phyloP scores from a whole-genome alignment of 2,329 filamentous ascomycete genomes.

The Neopestalotiopsis sp. region DNA sequence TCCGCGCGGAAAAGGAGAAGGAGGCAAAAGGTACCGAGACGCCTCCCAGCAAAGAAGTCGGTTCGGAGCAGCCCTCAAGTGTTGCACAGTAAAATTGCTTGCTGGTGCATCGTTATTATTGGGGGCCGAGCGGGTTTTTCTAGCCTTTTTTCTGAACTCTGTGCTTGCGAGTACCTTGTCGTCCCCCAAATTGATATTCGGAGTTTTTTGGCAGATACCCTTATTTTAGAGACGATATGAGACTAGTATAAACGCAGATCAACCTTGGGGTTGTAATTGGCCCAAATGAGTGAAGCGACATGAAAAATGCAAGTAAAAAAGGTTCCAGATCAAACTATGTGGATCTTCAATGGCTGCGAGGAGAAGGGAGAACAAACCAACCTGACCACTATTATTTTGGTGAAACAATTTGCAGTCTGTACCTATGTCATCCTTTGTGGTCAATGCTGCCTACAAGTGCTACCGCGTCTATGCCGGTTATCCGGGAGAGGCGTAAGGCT shows the following conservation, averaged over 20 bases:
- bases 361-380: neutral
- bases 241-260: neutral
- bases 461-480: conserved; percentile 5
- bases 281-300: neutral
- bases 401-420: neutral
- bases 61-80: neutral
- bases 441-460: neutral
- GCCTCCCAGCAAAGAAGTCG: conserved; percentile 29
- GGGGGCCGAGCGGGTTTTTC: neutral
- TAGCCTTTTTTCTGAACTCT: neutral
- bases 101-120: neutral
- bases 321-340: neutral
- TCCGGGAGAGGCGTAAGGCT: conserved; percentile 9
- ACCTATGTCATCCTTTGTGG: neutral
- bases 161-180: no score
- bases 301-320: neutral
- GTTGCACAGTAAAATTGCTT: neutral
- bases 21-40: conserved; percentile 29
- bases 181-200: no score
- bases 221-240: neutral
- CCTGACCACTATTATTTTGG: neutral
- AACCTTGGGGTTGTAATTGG: neutral
- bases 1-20: conserved; percentile 20
- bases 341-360: neutral
- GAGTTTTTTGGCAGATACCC: neutral